Conservation (phyloP, 345 rosid species). For the Hirschfeldia incana region DNA sequence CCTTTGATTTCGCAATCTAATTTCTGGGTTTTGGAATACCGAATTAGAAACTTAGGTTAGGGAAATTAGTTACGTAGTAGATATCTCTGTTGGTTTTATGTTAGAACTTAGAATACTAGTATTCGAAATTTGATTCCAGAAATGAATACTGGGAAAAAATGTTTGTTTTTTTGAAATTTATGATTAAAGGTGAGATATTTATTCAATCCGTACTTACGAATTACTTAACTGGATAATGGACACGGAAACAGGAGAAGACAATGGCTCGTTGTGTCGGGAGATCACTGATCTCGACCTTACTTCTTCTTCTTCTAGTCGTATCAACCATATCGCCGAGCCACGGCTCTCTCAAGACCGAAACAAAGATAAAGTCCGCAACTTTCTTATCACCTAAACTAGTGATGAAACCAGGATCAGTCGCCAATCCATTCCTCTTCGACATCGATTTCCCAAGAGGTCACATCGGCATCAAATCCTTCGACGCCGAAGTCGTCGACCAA, state of each 20-base stretch:
- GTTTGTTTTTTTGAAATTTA: too few relatives aligned
- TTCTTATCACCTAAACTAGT: constrained; percentile 71
- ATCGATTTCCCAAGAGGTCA: constrained; percentile 87
- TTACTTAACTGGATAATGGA: not conserved
- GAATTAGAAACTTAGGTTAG: not conserved
- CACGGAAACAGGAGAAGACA: constrained; percentile 34
- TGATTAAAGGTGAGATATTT: too few relatives aligned
- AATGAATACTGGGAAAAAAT: too few relatives aligned
- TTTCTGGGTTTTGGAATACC: not conserved
- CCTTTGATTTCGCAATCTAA: not conserved
- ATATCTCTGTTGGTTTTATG: not conserved
- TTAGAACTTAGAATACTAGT: too few relatives aligned
- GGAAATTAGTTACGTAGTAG: too few relatives aligned
- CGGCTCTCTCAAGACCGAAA: constrained; percentile 31
- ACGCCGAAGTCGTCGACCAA: constrained; percentile 72
- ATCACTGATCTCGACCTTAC: constrained; percentile 30
- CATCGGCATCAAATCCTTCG: constrained; percentile 65
- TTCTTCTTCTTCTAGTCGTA: constrained; percentile 35
- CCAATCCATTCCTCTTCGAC: constrained; percentile 45
- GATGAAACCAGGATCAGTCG: constrained; percentile 81
- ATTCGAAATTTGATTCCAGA: too few relatives aligned
- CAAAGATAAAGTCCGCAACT: constrained; percentile 48
- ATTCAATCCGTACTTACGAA: too few relatives aligned
- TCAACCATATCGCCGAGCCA: constrained; percentile 27
- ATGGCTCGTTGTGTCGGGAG: constrained; percentile 29